Percentiles rank a stretch among this genome's conserved stretches.
Conservation (phyloP, 2,329 filamentous ascomycete species). For the Trichoderma sp. region DNA sequence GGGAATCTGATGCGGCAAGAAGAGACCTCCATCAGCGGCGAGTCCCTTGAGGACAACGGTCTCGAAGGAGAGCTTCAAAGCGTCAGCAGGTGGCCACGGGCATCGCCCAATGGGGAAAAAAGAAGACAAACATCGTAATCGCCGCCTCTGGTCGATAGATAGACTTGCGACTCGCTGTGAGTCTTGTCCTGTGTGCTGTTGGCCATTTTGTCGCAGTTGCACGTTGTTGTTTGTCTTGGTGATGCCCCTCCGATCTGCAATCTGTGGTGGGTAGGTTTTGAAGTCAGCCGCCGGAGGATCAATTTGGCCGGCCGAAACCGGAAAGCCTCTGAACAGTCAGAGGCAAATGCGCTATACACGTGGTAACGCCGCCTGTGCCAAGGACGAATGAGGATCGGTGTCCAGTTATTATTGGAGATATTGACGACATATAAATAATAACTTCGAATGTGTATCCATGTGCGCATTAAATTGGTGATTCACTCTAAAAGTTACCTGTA, state of each 20-base stretch:
- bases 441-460: not conserved
- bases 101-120: not conserved
- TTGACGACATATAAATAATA: not conserved
- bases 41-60: conserved; percentile 88
- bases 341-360: not conserved
- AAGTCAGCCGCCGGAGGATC: not conserved
- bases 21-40: conserved; percentile 81
- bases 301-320: conserved; percentile 17
- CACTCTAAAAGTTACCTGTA: not conserved
- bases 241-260: conserved; percentile 10
- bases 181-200: conserved; percentile 23
- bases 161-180: conserved; percentile 30
- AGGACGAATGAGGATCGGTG: not conserved
- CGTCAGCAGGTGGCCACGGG: not conserved
- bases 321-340: conserved; percentile 1
- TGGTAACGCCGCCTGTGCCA: not conserved
- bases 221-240: conserved; percentile 7
- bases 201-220: conserved; percentile 24
- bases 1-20: conserved; percentile 82
- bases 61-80: conserved; percentile 77
- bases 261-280: conserved; percentile 14
- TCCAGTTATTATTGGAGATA: not conserved
- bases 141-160: conserved; percentile 31
- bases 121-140: conserved; percentile 28
- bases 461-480: not conserved